Evolutionary conservation across 805 yeast genomes (phyloP), one percentile per base, ranked within the genome.

Genomic region (Yueomyces sinensis): DNA sequence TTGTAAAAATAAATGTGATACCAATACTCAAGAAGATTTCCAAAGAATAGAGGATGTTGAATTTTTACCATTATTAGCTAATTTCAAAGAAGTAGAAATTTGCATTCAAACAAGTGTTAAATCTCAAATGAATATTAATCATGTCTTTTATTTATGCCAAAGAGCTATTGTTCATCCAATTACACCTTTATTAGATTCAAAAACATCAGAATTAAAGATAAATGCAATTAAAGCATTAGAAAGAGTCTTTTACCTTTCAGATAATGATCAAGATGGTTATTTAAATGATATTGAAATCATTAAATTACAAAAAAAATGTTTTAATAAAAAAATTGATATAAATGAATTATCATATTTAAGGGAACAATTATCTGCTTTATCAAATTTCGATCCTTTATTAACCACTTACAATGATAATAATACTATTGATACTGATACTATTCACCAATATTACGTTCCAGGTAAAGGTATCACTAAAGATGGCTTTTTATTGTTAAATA

Each of bases 41-140:
- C 72, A 70, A 31, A 59, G 70, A 1, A 57, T 63, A 1, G 65
- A 74, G 29, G 68, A 73, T 27, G 95, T 86, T 32, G 96, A 91
- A 47, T 78, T 87, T 58, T 66, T 83, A 4, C 94, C 95, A 0
- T 63, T 89, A 27, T 61, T 87, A 51, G 75, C 82, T 47, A 96
- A 91, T 50, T 91, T 80, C 59, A 89, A 91, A 53, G 97, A 91
- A 48, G 80, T 89, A 17, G 97, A 87, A 52, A 79, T 94, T 0
- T 89, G 96, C 46, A 74, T 91, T 20, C 66, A 94, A 37, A 76
- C 93, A 44, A 80, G 93, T 46, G 95, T 97, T 2, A 79, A 77
- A 45, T 71, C 70, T n/a, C 78, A 76, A 42, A 69, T 75, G 45
- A 87, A 91, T 52, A 87, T 89, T 13, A 86, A 79, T 42, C 95